Percentiles rank a stretch among this genome's conserved stretches.
Evolutionary conservation across 345 rosid genomes (phyloP).

Genomic region (Crucihimalaya himalaica): DNA sequence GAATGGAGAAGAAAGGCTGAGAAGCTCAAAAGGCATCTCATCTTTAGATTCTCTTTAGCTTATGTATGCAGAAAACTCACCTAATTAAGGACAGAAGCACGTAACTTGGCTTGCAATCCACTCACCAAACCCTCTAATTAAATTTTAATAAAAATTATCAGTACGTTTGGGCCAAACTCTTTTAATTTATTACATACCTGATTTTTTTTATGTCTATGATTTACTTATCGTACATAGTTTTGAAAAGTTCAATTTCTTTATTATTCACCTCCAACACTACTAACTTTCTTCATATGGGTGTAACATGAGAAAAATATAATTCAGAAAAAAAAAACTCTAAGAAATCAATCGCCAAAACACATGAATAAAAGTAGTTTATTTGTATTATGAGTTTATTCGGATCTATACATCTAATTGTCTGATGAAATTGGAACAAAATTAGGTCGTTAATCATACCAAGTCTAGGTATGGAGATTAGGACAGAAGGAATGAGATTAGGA

Average conservation of each 20-base stretch:
- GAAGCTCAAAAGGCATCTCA: background rate
- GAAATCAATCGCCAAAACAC: background rate
- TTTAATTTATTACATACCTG: background rate
- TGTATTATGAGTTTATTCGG: background rate
- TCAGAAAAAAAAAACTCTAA: no score
- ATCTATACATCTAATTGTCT: no score
- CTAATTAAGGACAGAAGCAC: background rate
- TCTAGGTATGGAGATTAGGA: background rate
- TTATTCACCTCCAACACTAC: no score
- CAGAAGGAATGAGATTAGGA: constrained; percentile 22
- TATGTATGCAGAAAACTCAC: constrained; percentile 14
- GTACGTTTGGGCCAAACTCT: no score
- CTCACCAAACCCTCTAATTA: constrained; percentile 3
- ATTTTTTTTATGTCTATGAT: no score
- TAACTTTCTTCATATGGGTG: no score
- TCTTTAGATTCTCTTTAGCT: background rate
- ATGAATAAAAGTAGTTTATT: background rate
- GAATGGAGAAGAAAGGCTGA: background rate
- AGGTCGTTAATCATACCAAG: background rate
- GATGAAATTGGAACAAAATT: background rate
- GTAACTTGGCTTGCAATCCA: constrained; percentile 23
- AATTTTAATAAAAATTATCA: background rate
- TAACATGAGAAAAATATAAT: background rate
- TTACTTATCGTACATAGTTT: background rate
- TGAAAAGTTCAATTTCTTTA: background rate